Conservation (phyloP, 331 rosid species). For the Malus hybrid region DNA sequence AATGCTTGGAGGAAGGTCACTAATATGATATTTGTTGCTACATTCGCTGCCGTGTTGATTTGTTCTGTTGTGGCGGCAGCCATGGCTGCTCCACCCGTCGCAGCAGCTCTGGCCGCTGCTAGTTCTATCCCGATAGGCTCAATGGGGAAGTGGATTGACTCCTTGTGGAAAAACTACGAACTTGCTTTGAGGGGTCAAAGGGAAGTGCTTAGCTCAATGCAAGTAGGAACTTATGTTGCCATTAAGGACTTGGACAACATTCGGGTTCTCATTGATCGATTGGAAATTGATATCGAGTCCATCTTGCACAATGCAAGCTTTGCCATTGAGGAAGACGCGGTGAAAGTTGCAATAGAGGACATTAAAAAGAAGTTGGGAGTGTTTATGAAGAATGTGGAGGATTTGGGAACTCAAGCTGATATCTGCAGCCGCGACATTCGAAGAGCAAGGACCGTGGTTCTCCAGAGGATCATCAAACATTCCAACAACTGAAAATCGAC, state of each 20-base stretch:
- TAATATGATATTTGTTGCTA: constrained; percentile 53
- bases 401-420: constrained; percentile 79
- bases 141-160: constrained; percentile 84
- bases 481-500: constrained; percentile 34
- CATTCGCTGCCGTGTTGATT: constrained; percentile 79
- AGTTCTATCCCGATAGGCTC: constrained; percentile 67
- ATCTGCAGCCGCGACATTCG: constrained; percentile 71
- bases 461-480: constrained; percentile 68
- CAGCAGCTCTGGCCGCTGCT: constrained; percentile 78
- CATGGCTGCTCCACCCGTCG: constrained; percentile 76
- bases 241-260: constrained; percentile 82
- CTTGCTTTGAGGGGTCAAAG: constrained; percentile 61
- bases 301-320: constrained; percentile 43
- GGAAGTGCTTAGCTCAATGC: constrained; percentile 61
- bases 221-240: constrained; percentile 75
- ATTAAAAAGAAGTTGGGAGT: constrained; percentile 60
- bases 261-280: constrained; percentile 51
- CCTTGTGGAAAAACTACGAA: constrained; percentile 68
- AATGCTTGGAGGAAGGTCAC: constrained; percentile 86
- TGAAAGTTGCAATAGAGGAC: constrained; percentile 61
- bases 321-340: constrained; percentile 58
- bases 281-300: constrained; percentile 56
- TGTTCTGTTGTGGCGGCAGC: constrained; percentile 95
- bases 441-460: constrained; percentile 80
- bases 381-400: constrained; percentile 73